Evolutionary conservation across 257 asterid genomes (phyloP), one percentile per base, ranked within the genome.

Genomic region (Leptodermis oblonga): DNA sequence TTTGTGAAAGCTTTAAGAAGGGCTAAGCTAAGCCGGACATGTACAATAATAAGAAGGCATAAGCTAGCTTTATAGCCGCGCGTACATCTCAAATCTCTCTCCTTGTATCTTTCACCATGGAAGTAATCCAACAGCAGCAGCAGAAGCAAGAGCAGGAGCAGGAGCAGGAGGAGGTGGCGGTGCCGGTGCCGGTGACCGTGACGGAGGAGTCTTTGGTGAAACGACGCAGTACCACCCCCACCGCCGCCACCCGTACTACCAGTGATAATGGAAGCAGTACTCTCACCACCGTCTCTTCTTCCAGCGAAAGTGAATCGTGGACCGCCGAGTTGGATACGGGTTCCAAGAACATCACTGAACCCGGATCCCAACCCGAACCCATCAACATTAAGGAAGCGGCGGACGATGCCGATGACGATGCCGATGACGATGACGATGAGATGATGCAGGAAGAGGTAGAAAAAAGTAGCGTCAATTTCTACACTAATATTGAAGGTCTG

Each of bases 141-240:
- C n/a, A n/a, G n/a, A n/a, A n/a, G n/a, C 58, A 20, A 51, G 12
- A 28, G 12, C 58, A n/a, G n/a, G n/a, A n/a, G n/a, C 58, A 20
- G 22, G 12, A 28, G 12, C 58, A n/a, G 33, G 61, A 14, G 61
- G 61, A 54, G 31, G 33, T 22, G 33, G 31, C 4, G 61, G 61
- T 9, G 61, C 3, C 58, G 58, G 61, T 22, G 61, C 26, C 26
- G 60, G 60, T n/a, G 60, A 51, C 20, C 26, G 62, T 33, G 36
- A 13, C 14, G 62, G 62, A 13, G 25, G 62, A 55, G 62, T 30
- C 18, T 55, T 12, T 25, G 20, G 25, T 28, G 20, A 56, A 56
- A 55, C 34, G 7, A 13, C 76, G 65, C 58, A 72, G 65, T 17
- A 7, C 36, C n/a, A 2, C 62, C 62, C 11, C 62, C 62, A 23